Base-by-base conservation (phyloP, 2,329 filamentous ascomycete species). In the Sclerotiophoma versabilis region DNA sequence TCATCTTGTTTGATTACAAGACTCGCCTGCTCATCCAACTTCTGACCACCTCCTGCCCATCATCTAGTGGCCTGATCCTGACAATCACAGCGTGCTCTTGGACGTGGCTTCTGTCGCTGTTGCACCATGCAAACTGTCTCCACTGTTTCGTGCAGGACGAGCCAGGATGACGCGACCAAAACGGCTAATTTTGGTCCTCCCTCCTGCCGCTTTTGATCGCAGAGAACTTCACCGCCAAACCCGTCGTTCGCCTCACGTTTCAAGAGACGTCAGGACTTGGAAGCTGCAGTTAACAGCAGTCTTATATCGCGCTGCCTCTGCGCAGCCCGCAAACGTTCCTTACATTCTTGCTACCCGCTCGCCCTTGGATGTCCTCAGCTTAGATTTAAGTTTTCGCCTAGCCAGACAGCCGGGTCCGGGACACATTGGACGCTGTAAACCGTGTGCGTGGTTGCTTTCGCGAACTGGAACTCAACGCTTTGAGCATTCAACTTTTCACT, bases 151-250 rank as follows among this genome's bases (percentile, higher is more conserved):
- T 36, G 41, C 47, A 52, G 41, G 32, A 42, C 23, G 22, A 41
- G 37, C 62, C 47, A 42, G 54, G 55, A 66, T 66, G 62, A 62
- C 60, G 58, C 58, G 57, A 27, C 11, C 41, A 53, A 50, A 25
- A 41, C 52, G 46, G 49, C 60, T 66, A 63, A 54, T 63, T 66
- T 62, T 65, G 49, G 55, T 50, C 30, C 49, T 50, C 51, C 45
- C 62, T 58, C 58, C 49, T 66, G 41, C 60, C 54, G 22, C 44
- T 62, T 63, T 44, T 26, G 53, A 57, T 42, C 11, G 17, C 49
- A 42, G 49, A 19, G 19, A 56, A 47, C 17, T 34, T 45, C 49
- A 49, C 52, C 53, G 19, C 49, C 48, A 53, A 26, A 44, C 14
- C 25, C 48, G 25, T 37, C 29, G 38, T 44, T 26, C 51, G 46